Evolutionary conservation across 257 asterid species (phyloP).

Genomic region (Lycium barbarum): DNA sequence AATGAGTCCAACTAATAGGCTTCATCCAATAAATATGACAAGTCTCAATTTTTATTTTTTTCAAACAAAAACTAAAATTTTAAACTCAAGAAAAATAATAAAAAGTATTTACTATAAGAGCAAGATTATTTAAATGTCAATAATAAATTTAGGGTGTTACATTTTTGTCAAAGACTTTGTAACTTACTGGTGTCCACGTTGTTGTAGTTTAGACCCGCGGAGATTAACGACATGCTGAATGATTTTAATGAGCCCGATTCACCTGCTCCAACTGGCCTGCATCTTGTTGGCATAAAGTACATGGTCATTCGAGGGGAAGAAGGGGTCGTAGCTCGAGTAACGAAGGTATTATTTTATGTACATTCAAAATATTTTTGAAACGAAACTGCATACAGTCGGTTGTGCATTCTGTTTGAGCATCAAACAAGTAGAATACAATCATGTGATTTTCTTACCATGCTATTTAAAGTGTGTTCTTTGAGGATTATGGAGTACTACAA

Average conservation of each 20-base stretch:
- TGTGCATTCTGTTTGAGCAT: background rate
- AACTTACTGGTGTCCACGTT: slow-evolving; percentile 4
- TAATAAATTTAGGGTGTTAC: no score
- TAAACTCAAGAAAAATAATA: no score
- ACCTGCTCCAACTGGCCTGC: slow-evolving; percentile 73
- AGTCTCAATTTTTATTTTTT: no score
- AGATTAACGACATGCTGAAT: slow-evolving; percentile 50
- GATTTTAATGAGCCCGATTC: slow-evolving; percentile 64
- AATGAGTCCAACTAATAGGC: no score
- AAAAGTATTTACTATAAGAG: no score
- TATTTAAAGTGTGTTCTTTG: background rate
- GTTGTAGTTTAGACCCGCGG: slow-evolving; percentile 59
- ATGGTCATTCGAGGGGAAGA: slow-evolving; percentile 74
- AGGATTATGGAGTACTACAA: no score
- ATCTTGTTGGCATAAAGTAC: slow-evolving; percentile 67
- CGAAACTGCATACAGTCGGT: background rate
- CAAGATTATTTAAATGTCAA: no score
- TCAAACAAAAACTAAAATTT: no score
- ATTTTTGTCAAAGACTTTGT: background rate
- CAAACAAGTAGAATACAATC: no score
- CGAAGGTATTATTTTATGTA: slow-evolving; percentile 52
- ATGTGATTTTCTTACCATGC: background rate
- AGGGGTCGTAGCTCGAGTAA: slow-evolving; percentile 70
- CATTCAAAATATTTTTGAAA: slow-evolving; percentile 3
- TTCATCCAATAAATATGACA: no score